These are phyloP conservation scores for Pyropia yezoensis DNA, from an alignment of 23 red algal genomes.

Conservation along the genomic window DNA sequence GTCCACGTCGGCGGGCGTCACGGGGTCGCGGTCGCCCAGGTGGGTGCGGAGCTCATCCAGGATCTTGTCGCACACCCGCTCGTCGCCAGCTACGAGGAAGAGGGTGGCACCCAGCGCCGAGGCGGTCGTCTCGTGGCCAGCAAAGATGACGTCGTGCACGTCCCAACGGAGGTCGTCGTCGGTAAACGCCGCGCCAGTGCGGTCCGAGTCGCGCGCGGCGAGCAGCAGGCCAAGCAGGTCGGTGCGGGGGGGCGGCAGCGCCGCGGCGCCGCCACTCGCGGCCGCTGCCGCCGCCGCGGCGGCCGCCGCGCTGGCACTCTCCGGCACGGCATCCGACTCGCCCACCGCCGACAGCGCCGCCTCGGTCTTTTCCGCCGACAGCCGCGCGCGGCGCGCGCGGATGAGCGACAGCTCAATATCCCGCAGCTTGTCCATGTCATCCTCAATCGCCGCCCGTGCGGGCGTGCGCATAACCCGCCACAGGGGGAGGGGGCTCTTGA, in stretches of 20 bases:
- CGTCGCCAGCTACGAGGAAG: conserved; percentile 16
- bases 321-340: not conserved
- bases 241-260: not conserved
- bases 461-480: conserved; percentile 21
- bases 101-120: conserved; percentile 19
- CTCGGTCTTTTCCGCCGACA: not conserved
- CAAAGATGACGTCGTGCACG: conserved; percentile 36
- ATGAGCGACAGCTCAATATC: conserved; percentile 12
- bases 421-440: conserved; percentile 9
- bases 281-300: not conserved
- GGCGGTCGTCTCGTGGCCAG: conserved; percentile 48
- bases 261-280: not conserved
- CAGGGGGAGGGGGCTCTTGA: conserved; percentile 13
- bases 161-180: conserved; percentile 30
- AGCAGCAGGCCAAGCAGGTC: conserved; percentile 26
- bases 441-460: conserved; percentile 9
- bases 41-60: conserved; percentile 11
- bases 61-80: conserved; percentile 15
- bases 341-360: not conserved
- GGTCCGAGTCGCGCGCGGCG: not conserved
- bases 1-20: conserved; percentile 17
- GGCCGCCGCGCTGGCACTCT: not conserved
- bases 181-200: conserved; percentile 2
- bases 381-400: not conserved
- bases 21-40: conserved; percentile 13